Conservation (phyloP, 768 basidiomycete genomes). For the Termitomyces sp. region DNA sequence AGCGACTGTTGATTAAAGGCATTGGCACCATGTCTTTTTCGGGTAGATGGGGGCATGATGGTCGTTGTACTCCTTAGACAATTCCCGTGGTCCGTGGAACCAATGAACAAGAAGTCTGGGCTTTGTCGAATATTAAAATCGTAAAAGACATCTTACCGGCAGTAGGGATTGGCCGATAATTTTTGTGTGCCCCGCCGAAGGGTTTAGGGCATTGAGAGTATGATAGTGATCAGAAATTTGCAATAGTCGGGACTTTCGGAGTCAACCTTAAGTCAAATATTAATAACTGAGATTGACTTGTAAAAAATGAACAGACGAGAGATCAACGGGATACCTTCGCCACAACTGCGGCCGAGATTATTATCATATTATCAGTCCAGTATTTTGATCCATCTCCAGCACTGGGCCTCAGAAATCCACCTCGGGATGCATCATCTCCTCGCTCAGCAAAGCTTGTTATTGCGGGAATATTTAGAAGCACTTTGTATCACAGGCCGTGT, state of each 20-base stretch:
- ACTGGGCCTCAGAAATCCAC: neutral
- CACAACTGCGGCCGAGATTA: neutral
- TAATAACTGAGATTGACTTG: neutral
- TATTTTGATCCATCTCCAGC: neutral
- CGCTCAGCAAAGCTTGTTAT: neutral
- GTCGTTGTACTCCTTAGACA: neutral
- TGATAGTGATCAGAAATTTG: neutral
- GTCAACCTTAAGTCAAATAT: neutral
- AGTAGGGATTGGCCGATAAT: neutral
- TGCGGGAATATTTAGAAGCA: neutral
- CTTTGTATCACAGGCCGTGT: neutral
- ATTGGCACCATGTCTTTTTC: neutral
- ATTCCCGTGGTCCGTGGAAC: conserved; percentile 9
- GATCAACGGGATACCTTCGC: neutral
- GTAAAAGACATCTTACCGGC: neutral
- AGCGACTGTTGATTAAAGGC: neutral
- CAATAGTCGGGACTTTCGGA: neutral
- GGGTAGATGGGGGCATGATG: neutral
- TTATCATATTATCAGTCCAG: neutral
- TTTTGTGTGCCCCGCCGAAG: neutral
- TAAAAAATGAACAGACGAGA: too few relatives aligned
- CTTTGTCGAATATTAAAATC: neutral
- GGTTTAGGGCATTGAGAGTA: neutral
- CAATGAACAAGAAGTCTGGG: neutral
- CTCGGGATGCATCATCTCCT: neutral